Conservation (phyloP, 106 monocot species). For the Vanilla planifolia region DNA sequence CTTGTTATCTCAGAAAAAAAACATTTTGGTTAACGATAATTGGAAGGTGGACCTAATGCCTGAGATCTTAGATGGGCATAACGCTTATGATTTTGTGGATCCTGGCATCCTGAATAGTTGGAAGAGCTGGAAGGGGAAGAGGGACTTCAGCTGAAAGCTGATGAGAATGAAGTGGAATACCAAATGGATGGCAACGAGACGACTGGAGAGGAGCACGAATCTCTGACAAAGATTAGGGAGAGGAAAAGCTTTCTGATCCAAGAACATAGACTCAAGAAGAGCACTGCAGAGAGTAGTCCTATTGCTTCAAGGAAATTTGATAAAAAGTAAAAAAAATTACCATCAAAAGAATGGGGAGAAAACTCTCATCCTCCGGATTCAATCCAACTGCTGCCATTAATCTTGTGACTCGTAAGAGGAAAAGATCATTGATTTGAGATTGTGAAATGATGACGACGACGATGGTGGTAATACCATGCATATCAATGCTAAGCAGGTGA, state of each 20-base stretch:
- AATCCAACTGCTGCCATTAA: constrained; percentile 72
- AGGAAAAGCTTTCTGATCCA: constrained; percentile 84
- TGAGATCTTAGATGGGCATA: constrained; percentile 94
- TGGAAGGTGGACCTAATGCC: constrained; percentile 98
- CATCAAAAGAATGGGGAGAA: constrained; percentile 76
- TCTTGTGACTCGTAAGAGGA: constrained; percentile 66
- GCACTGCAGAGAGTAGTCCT: constrained; percentile 93
- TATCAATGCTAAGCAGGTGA: constrained; percentile 45
- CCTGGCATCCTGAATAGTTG: constrained; percentile 66
- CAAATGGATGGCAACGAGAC: constrained; percentile 63
- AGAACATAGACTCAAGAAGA: constrained; percentile 87
- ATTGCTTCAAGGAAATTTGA: constrained; percentile 79
- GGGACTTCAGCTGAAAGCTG: constrained; percentile 54
- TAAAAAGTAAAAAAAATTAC: constrained; percentile 78
- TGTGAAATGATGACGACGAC: too few relatives aligned
- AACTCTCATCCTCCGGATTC: constrained; percentile 62
- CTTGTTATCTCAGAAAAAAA: constrained; percentile 81
- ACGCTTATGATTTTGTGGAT: constrained; percentile 88
- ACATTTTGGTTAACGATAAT: constrained; percentile 68
- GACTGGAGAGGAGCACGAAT: constrained; percentile 57
- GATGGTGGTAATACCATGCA: constrained; percentile 40
- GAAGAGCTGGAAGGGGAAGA: constrained; percentile 92
- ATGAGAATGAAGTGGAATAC: constrained; percentile 39
- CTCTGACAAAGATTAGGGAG: constrained; percentile 64
- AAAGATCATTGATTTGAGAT: constrained; percentile 43